Evolutionary conservation across 768 basidiomycete genomes (phyloP), one percentile per base, ranked within the genome.

Genomic region (Chlorophyllum brunneum): DNA sequence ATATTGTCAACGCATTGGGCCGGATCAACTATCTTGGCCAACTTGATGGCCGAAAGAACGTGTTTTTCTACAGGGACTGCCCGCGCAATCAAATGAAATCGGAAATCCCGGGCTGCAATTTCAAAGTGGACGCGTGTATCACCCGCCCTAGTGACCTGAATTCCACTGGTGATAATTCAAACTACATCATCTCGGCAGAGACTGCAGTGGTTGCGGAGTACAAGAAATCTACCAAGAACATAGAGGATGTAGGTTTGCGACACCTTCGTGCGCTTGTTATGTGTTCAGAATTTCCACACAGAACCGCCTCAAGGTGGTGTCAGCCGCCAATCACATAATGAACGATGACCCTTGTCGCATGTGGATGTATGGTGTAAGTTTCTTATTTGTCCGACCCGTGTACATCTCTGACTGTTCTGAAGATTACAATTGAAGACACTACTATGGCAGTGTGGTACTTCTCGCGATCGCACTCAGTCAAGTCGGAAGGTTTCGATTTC

Each of bases 321-420:
- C 26, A 5, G 45, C 45, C 10, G 33, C 44, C 4, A 53, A n/a
- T 22, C 58, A 62, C 30, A 58, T 62, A 27, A 60, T 65, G 61
- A 60, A 63, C 38, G 62, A 60, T 31, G 62, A 65, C 51, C 39
- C 49, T 23, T 55, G 62, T 13, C 55, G 64, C 13, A 62, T 58
- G 54, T 63, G 56, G 42, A 57, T 53, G 5, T 61, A 56, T 48
- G 62, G 61, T 13, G 61, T 63, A 43, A 22, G 57, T 57, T n/a
- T 31, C n/a, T 45, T 10, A n/a, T 42, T 37, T 24, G 27, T 40
- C 10, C 37, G 18, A 1, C 10, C 3, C 15, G 9, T 13, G 34
- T 16, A 13, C 1, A 2, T 24, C 5, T 5, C 24, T 24, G 22
- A 42, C 1, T 40, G 3, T 5, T 0, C 13, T 1, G 0, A 20